Base-by-base conservation (phyloP, 108 stramenopile species). In the Discostella stelligeroides region DNA sequence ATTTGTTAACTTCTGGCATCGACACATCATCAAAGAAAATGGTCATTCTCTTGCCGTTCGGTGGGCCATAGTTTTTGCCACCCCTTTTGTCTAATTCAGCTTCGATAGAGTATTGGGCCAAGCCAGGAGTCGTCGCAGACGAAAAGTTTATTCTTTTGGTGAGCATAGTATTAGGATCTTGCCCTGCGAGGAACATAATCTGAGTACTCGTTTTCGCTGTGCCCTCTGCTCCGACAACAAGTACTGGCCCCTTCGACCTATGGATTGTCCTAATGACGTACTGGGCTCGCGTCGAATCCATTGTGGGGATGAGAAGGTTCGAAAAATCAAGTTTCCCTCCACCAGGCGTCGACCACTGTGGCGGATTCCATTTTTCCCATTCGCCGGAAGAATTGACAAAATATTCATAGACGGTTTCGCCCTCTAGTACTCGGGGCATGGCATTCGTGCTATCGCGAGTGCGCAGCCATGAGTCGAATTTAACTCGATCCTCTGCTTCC, bases 1-100 rank as follows among this genome's bases (percentile, higher is more conserved):
- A 96, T 41, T 82, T 82, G 73, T 96, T 96, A 47, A 95, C 91
- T 72, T 94, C 92, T 4, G 94, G 95, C 95, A 96, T 96, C 24
- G 83, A 85, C 10, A 96, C 54, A 60, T 96, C 95, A 76, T 96
- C 95, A 55, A 96, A 86, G 81, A 96, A 95, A 42, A 96, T 86
- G 24, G 93, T 96, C 95, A 96, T 96, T 63, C 85, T 87, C 81
- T 96, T 93, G 13, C 92, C 92, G 43, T 91, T 89, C 10, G 94
- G 90, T 9, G 95, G 95, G 8, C 95, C 94, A 66, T 93, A 96
- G 60, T 87, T 93, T 63, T 89, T 90, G 28, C 95, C 95, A 56
- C 95, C 95, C 37, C 94, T 83, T 74, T 96, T 96, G 60, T 96
- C 95, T 8, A 96, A 85, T 73, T 94, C 91, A 38, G 86, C 78